Percentiles rank a stretch among this genome's conserved stretches.
phyloP scores from a whole-genome alignment of 192 early-diverging fungal species.

The Coemansia sp. region DNA sequence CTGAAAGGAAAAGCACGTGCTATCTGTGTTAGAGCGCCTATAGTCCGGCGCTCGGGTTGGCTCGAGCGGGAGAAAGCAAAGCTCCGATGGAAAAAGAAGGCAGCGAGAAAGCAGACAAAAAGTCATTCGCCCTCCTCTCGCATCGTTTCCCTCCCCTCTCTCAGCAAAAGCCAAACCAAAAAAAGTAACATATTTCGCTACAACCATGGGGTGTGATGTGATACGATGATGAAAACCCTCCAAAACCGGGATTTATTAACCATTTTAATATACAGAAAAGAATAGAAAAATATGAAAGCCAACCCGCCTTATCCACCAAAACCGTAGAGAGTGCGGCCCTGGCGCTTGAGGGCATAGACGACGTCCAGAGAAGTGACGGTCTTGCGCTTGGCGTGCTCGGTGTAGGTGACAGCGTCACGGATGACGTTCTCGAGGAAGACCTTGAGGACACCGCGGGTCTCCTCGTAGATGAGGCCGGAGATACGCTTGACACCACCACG shows the following conservation, averaged over 20 bases:
- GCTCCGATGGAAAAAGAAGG: no score
- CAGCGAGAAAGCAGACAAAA: no score
- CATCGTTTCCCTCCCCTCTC: no score
- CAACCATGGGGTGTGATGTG: no score
- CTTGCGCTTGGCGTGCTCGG: slow-evolving; percentile 89
- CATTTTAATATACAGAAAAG: slow-evolving; percentile 22
- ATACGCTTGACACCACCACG: slow-evolving; percentile 99
- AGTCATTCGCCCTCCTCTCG: no score
- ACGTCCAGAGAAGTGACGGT: slow-evolving; percentile 99
- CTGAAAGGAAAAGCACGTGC: no score
- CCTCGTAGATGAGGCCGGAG: slow-evolving; percentile 99
- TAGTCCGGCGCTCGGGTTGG: no score
- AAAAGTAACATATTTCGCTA: no score
- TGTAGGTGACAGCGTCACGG: slow-evolving; percentile 98
- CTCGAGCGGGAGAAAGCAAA: no score
- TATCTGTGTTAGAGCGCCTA: no score
- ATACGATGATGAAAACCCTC: background rate
- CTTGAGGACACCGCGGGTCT: slow-evolving; percentile 97
- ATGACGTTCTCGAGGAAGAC: slow-evolving; percentile 99
- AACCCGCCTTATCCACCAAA: slow-evolving; percentile 85
- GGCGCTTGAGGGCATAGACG: slow-evolving; percentile 97
- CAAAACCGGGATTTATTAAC: slow-evolving; percentile 3
- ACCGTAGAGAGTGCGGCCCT: slow-evolving; percentile 92
- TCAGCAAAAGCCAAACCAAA: no score
- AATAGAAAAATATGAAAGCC: background rate